Evolutionary conservation across 2,329 filamentous ascomycete genomes (phyloP).

Genomic region (Balansia obtecta): DNA sequence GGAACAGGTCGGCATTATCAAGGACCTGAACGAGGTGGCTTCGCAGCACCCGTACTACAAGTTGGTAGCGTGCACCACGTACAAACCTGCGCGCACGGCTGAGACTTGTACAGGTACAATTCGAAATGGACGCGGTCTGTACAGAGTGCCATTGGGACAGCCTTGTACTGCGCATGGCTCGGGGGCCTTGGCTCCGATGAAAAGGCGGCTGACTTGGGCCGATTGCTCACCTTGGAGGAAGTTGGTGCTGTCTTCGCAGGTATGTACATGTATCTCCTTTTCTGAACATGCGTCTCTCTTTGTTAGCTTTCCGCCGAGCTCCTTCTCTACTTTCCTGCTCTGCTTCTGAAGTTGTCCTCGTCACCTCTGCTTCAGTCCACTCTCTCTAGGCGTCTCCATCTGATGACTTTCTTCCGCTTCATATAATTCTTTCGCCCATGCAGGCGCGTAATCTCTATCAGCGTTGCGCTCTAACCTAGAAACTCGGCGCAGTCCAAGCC

Average conservation of each 20-base stretch:
- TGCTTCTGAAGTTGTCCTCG: neutral
- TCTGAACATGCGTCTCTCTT: constrained; percentile 4
- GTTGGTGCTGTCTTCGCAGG: constrained; percentile 67
- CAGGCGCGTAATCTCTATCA: too few species aligned
- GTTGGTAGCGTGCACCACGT: constrained; percentile 27
- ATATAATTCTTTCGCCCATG: too few species aligned
- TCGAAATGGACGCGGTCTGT: constrained; percentile 71
- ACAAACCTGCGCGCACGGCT: too few species aligned
- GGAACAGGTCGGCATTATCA: constrained; percentile 58
- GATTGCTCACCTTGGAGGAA: constrained; percentile 77
- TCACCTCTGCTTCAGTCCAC: neutral
- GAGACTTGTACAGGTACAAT: constrained; percentile 50
- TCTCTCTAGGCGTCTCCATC: too few species aligned
- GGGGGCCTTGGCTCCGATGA: constrained; percentile 47
- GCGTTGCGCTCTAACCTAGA: too few species aligned
- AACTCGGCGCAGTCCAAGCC: too few species aligned
- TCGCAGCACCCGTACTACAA: constrained; percentile 95
- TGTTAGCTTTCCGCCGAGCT: neutral
- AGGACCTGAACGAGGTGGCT: constrained; percentile 57
- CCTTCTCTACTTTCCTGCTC: neutral
- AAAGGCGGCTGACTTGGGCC: constrained; percentile 41
- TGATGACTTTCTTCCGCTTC: too few species aligned
- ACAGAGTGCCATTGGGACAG: constrained; percentile 59
- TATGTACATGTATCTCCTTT: constrained; percentile 22
- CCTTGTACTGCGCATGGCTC: constrained; percentile 58